These are phyloP conservation scores for Candida tropicalis DNA, from an alignment of 1,139 yeast species.

Conservation along the genomic window DNA sequence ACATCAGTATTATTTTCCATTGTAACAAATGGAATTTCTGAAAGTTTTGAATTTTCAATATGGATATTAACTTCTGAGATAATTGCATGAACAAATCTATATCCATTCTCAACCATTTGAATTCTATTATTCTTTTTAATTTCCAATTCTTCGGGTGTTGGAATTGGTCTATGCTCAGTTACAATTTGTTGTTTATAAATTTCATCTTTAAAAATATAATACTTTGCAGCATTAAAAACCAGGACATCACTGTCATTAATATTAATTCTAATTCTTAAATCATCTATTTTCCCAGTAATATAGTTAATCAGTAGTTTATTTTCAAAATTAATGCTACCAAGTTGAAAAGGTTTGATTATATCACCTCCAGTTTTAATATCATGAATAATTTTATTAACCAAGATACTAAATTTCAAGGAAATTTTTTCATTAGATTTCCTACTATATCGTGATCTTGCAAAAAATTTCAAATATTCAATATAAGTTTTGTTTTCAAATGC, in stretches of 20 bases:
- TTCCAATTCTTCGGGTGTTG: conserved; percentile 5
- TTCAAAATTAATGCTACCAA: conserved; percentile 27
- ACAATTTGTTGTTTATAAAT: conserved; percentile 5
- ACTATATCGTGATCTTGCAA: conserved; percentile 24
- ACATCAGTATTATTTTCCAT: conserved; percentile 29
- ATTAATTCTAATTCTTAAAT: conserved; percentile 13
- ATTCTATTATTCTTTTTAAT: conserved; percentile 4
- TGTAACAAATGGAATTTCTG: conserved; percentile 41
- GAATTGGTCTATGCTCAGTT: not conserved
- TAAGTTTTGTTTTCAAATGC: conserved; percentile 17
- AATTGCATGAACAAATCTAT: conserved; percentile 13
- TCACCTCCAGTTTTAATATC: conserved; percentile 7
- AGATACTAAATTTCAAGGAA: conserved; percentile 24
- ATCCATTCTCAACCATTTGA: conserved; percentile 14
- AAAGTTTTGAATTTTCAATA: conserved; percentile 31
- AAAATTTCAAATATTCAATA: conserved; percentile 28
- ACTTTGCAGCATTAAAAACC: conserved; percentile 25
- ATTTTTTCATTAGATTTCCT: conserved; percentile 20
- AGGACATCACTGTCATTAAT: conserved; percentile 20
- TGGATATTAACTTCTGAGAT: conserved; percentile 29
- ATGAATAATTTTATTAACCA: conserved; percentile 18
- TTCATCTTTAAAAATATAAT: conserved; percentile 12
- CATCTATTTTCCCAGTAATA: conserved; percentile 21
- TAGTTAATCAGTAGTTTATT: conserved; percentile 24
- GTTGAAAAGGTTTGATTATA: conserved; percentile 17